Conservation (phyloP, 768 basidiomycete genomes). For the Lentinula boryana region DNA sequence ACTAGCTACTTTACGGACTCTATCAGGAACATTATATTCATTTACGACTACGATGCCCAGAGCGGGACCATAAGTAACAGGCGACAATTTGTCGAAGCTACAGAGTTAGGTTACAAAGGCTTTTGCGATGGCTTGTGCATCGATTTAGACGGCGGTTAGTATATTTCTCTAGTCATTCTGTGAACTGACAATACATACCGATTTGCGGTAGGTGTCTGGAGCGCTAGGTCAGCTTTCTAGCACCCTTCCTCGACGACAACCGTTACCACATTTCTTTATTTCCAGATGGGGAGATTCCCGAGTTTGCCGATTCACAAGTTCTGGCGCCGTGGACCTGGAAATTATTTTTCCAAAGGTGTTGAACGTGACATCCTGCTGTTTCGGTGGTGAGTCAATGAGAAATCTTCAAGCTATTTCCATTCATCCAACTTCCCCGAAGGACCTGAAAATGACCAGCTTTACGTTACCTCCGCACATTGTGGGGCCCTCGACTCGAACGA, state of each 20-base stretch:
- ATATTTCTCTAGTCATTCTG: background rate
- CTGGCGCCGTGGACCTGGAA: slow-evolving; percentile 52
- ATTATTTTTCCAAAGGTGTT: slow-evolving; percentile 56
- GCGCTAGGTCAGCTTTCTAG: slow-evolving; percentile 36
- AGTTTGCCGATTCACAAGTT: slow-evolving; percentile 46
- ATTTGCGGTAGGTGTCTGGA: slow-evolving; percentile 53
- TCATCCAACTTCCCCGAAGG: slow-evolving; percentile 28
- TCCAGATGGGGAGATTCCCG: slow-evolving; percentile 60
- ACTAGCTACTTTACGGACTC: slow-evolving; percentile 69
- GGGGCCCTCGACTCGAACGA: slow-evolving; percentile 49
- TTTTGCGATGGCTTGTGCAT: slow-evolving; percentile 65
- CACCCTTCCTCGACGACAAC: background rate
- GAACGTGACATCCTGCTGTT: slow-evolving; percentile 63
- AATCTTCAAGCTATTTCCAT: background rate
- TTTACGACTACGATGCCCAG: slow-evolving; percentile 52
- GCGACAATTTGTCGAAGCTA: slow-evolving; percentile 51
- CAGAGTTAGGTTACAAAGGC: slow-evolving; percentile 42
- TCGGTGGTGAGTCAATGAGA: slow-evolving; percentile 43
- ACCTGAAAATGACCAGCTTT: slow-evolving; percentile 54
- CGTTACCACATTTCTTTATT: slow-evolving; percentile 6
- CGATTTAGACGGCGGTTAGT: slow-evolving; percentile 42
- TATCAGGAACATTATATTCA: slow-evolving; percentile 56
- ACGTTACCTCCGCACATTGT: slow-evolving; percentile 58
- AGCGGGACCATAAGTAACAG: slow-evolving; percentile 52
- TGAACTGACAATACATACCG: slow-evolving; percentile 49